Conservation (phyloP, 805 yeast genomes). For the Zygosaccharomyces gambellarensis region DNA sequence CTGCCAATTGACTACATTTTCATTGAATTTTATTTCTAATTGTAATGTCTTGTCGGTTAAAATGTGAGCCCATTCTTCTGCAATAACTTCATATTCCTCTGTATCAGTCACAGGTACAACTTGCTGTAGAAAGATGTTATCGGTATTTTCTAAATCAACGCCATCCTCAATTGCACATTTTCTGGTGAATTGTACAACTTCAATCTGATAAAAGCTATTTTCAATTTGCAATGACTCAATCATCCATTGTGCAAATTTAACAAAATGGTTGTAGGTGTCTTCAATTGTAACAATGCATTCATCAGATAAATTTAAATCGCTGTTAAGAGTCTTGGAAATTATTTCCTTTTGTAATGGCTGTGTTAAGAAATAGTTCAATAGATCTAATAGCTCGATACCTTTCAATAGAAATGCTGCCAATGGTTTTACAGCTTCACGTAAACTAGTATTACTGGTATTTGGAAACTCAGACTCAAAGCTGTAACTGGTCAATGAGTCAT, state of each 20-base stretch:
- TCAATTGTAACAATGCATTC: constrained; percentile 24
- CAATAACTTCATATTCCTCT: constrained; percentile 23
- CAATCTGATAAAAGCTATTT: constrained; percentile 22
- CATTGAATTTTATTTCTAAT: constrained; percentile 19
- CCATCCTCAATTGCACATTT: constrained; percentile 33
- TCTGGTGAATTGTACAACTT: constrained; percentile 29
- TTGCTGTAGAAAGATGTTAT: constrained; percentile 32
- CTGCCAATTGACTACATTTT: constrained; percentile 21
- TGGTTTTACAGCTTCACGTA: constrained; percentile 16
- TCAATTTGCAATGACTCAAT: constrained; percentile 26
- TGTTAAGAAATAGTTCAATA: constrained; percentile 31
- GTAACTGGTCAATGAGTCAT: constrained; percentile 22
- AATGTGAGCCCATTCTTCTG: constrained; percentile 27
- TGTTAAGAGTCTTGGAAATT: constrained; percentile 32
- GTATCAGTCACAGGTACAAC: constrained; percentile 24
- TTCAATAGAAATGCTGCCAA: constrained; percentile 24
- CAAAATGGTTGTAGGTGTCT: constrained; percentile 31
- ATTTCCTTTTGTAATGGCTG: constrained; percentile 34
- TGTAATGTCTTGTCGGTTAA: constrained; percentile 15
- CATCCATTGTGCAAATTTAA: constrained; percentile 36
- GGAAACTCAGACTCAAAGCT: constrained; percentile 6
- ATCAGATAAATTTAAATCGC: constrained; percentile 22
- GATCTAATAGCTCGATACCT: constrained; percentile 29
- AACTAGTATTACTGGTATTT: neutral
- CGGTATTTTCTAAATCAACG: constrained; percentile 25